phyloP scores from a whole-genome alignment of 306 rosid species.

The Echinosophora koreensis region DNA sequence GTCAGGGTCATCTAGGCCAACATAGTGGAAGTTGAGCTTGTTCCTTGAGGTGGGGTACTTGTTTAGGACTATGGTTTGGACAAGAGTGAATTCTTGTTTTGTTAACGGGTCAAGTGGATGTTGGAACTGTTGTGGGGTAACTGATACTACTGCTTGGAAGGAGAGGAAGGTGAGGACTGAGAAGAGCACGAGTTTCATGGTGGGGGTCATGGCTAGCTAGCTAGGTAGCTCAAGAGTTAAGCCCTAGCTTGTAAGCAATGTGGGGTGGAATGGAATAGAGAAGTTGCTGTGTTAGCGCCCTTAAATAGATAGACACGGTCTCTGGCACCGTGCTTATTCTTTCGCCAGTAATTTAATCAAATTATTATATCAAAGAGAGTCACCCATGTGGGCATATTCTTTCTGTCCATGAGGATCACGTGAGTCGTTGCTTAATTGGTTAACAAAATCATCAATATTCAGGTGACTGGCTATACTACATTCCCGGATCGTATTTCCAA shows the following conservation, averaged over 20 bases:
- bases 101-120: slow-evolving; percentile 56
- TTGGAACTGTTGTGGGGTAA: background rate
- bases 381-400: no score
- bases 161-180: slow-evolving; percentile 5
- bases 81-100: slow-evolving; percentile 5
- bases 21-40: slow-evolving; percentile 41
- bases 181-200: slow-evolving; percentile 19
- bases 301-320: slow-evolving; percentile 16
- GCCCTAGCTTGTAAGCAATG: background rate
- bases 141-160: slow-evolving; percentile 7
- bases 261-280: background rate
- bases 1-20: slow-evolving; percentile 50
- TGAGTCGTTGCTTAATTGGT: no score
- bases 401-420: no score
- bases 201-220: slow-evolving; percentile 2
- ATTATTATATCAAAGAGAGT: no score
- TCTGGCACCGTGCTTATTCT: no score
- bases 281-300: background rate
- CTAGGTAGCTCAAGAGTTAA: background rate
- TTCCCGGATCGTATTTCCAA: no score
- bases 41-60: slow-evolving; percentile 34
- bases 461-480: no score
- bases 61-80: slow-evolving; percentile 43
- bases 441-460: no score
- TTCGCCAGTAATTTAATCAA: no score